Evolutionary conservation across 441 rosid species (phyloP), one percentile per base, ranked within the genome.

Genomic region (Pelargonium fulgidum): DNA sequence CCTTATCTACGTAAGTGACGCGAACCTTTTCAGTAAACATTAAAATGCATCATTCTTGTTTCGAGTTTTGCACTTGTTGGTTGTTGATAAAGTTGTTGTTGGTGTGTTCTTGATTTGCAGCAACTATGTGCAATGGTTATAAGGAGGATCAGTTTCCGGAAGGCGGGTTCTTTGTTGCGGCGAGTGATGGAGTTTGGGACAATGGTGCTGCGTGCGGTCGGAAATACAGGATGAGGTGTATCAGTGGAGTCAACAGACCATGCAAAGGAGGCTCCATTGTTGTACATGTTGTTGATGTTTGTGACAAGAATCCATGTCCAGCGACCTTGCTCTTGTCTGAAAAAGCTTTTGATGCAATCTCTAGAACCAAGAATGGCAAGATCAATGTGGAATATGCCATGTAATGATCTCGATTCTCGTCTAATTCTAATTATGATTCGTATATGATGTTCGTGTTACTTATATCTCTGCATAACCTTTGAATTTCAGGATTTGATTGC

Each of bases 161-260:
- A 16, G 61, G 61, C 22, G 61, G 61, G 22, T 54, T 14, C 22
- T 54, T 54, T 6, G 61, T n/a, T 19, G 61, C 61, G 24, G 61
- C 61, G 10, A 54, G 61, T 7, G 24, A 54, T 8, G 61, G 61
- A 16, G 11, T 54, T 14, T 54, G 61, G 61, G 22, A 54, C 61
- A 54, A 54, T 9, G 61, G 61, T 9, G 61, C 61, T 19, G 61
- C 61, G 61, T 54, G 61, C 24, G 61, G 61, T n/a, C 17, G 61
- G 24, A 54, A 54, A 2, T 54, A 54, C 61, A 54, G 61, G 61
- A 54, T 54, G 61, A 54, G 61, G 61, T 54, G 61, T 11, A 54
- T 54, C 5, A 54, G 61, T 9, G 61, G 61, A 54, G 61, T 54
- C 22, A 54, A 54, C 22, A 54, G 61, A 20, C 61, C 61, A 20